Conservation (phyloP, 371 early-diverging fungal genomes). For the Mucor piriformis region DNA sequence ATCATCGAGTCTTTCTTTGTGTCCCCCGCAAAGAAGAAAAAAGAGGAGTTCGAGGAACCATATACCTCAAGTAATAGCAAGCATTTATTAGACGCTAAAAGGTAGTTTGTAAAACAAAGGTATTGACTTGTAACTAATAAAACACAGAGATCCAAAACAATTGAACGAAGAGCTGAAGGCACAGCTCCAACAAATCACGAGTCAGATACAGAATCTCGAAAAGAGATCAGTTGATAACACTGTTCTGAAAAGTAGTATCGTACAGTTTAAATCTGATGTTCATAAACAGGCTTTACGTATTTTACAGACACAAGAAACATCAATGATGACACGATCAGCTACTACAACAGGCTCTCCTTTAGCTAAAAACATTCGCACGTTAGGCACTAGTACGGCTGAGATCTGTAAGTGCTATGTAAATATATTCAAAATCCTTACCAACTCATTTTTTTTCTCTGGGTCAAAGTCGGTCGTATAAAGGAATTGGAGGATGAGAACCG, state of each 20-base stretch:
- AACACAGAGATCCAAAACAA: constrained; percentile 14
- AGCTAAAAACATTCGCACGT: constrained; percentile 1
- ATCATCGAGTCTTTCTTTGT: constrained; percentile 63
- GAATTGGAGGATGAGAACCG: constrained; percentile 65
- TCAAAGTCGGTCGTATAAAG: constrained; percentile 35
- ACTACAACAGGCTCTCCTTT: constrained; percentile 4
- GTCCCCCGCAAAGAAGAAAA: constrained; percentile 21
- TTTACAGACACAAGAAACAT: constrained; percentile 44
- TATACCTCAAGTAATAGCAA: not conserved
- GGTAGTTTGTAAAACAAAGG: too few relatives aligned
- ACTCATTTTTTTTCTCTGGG: too few relatives aligned
- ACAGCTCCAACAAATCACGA: constrained; percentile 63
- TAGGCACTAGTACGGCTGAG: constrained; percentile 21
- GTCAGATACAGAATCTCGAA: constrained; percentile 67
- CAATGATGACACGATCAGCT: constrained; percentile 29
- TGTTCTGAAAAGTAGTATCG: constrained; percentile 74
- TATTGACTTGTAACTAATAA: too few relatives aligned
- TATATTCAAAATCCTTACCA: too few relatives aligned
- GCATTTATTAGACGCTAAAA: not conserved
- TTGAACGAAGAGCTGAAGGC: constrained; percentile 75
- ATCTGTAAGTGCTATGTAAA: constrained; percentile 5
- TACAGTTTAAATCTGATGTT: constrained; percentile 78
- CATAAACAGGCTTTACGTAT: constrained; percentile 66
- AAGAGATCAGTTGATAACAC: constrained; percentile 77
- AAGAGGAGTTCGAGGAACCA: not conserved